Evolutionary conservation across 2,329 filamentous ascomycete species (phyloP), one percentile per base, ranked within the genome.

Genomic region (Neopestalotiopsis sp.): DNA sequence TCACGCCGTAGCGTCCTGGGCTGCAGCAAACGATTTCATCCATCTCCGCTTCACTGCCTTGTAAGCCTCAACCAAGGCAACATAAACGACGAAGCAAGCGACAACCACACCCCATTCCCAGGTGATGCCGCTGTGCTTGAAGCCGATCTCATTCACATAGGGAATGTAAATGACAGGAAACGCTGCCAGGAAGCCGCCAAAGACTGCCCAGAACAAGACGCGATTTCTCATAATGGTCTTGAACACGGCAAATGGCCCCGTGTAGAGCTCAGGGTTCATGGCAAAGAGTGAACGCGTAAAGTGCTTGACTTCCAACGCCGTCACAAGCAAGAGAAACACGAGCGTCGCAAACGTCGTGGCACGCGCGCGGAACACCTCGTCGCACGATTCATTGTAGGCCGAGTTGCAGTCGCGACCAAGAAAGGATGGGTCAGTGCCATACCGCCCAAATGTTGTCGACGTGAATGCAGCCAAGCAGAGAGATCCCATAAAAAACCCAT

Each of bases 81-180:
- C 82, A 78, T 93, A 94, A 9, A 87, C 76, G 1, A 86, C 78
- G 0, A 90, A 84, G 42, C 84, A 87, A 20, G 88, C 84, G 60
- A 87, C 82, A 0, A 94, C 91, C 2, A 94, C 83, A 1, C 86
- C 90, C 92, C 91, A 94, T 75, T 94, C 91, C 90, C 91, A 93
- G 2, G 82, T 84, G 68, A 94, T 90, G 0, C 86, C 88, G 58
- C 84, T 84, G 76, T 94, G 91, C 79, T 92, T 91, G 81, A 93
- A 93, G 1, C 93, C 91, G 2, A 82, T 79, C 1, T 83, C 84
- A 76, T 92, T 92, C 72, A 94, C 83, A 30, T 87, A 84, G 0
- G 91, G 91, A 49, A 93, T 87, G 75, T 94, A 94, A 30, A 91
- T 82, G 32, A 90, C 85, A 0, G 89, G 89, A 69, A 91, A 90